Percentiles rank a stretch among this genome's conserved stretches.
Evolutionary conservation across 331 rosid species (phyloP).

Genomic region (Rosa hybrid): DNA sequence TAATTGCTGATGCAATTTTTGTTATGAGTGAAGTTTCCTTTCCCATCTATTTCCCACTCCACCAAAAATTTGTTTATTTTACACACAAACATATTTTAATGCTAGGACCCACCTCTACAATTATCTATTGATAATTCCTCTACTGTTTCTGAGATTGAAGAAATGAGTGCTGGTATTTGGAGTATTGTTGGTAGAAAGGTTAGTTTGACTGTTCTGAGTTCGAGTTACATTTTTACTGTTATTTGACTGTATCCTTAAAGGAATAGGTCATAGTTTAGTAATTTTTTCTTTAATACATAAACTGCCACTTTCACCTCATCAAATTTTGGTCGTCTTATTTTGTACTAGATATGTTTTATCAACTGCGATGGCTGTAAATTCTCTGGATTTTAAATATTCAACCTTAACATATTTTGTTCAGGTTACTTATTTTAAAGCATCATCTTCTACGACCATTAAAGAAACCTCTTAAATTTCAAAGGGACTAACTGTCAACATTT

Average conservation of each 20-base stretch:
- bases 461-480: background rate
- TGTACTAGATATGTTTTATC: background rate
- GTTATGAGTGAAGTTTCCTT: background rate
- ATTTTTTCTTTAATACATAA: background rate
- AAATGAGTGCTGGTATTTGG: slow-evolving; percentile 79
- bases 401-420: background rate
- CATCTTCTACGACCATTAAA: background rate
- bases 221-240: background rate
- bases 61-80: slow-evolving; percentile 21
- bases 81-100: slow-evolving; percentile 25
- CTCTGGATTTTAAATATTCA: too few species aligned
- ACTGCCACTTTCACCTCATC: background rate
- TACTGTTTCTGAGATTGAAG: slow-evolving; percentile 74
- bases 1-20: background rate
- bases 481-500: background rate
- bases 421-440: background rate
- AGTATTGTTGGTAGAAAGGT: slow-evolving; percentile 97
- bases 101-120: slow-evolving; percentile 77
- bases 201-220: slow-evolving; percentile 39
- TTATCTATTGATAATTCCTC: slow-evolving; percentile 76
- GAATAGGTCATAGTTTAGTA: background rate
- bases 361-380: background rate
- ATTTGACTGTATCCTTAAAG: background rate
- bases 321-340: background rate
- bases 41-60: background rate